Base-by-base conservation (phyloP, 176 grass and related monocot genomes). In the Alloteropsis semialata region DNA sequence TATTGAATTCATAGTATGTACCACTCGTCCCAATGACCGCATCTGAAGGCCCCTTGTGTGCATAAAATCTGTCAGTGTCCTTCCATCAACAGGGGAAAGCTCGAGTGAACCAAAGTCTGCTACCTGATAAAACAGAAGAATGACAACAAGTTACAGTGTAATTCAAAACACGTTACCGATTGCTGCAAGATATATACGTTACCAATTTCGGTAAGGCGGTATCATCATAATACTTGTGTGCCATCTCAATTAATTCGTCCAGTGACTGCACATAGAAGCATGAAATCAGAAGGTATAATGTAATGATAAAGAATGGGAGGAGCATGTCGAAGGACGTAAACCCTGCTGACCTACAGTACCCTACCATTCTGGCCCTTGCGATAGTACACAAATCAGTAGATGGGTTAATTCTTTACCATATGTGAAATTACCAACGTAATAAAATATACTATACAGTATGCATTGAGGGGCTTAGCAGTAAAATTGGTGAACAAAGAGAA, bases 21-120 rank as follows among this genome's bases (percentile, higher is more conserved):
- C 96, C 90, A 98, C 92, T 84, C 81, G 89, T 75, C 96, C 96
- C 46, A 98, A 69, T 77, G 96, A 98, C 69, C 72, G 85, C 96
- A 98, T 98, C 84, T 93, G 92, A 51, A 98, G 91, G 73, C 96
- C 96, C 78, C 96, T 92, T 24, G 96, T 95, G 77, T 98, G 96
- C 96, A 98, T 98, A 90, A 98, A 98, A 82, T 98, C 96, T 25
- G 96, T 98, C 80, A 98, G 44, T 86, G 96, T 98, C 90, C 91
- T 93, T 84, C 96, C 96, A 93, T 98, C 96, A 76, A 98, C 96
- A 83, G 93, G 96, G 70, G 96, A 98, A 84, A 98, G 93, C 89
- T 98, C 93, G 80, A 98, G 96, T 73, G 96, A 98, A 84, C 87
- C 91, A 71, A 98, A 98, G 65, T 98, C 96, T 74, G 87, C 87